phyloP scores from a whole-genome alignment of 306 rosid species.

The Lupinus albus region DNA sequence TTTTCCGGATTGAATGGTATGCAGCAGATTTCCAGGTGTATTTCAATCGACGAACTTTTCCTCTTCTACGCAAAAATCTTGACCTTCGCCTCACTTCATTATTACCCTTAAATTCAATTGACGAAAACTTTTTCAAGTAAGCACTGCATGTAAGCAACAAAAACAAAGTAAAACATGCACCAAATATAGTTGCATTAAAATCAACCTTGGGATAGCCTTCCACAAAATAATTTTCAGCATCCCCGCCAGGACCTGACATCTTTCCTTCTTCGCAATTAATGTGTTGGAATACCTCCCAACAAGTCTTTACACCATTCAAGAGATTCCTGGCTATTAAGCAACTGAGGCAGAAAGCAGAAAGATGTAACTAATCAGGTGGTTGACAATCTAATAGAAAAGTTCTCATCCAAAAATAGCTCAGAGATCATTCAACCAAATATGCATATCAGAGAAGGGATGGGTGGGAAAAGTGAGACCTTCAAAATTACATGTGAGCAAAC shows the following conservation, averaged over 20 bases:
- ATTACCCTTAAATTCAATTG: constrained; percentile 67
- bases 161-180: constrained; percentile 29
- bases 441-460: constrained; percentile 19
- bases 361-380: constrained; percentile 16
- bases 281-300: constrained; percentile 93
- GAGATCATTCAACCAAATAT: constrained; percentile 28
- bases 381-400: constrained; percentile 16
- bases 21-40: constrained; percentile 99
- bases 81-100: constrained; percentile 94
- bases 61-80: constrained; percentile 89
- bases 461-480: constrained; percentile 2
- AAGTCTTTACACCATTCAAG: constrained; percentile 82
- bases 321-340: constrained; percentile 94
- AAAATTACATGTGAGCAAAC: constrained; percentile 18
- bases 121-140: constrained; percentile 39
- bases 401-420: not conserved
- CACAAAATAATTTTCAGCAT: constrained; percentile 72
- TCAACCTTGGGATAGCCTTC: constrained; percentile 93
- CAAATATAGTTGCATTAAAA: constrained; percentile 42
- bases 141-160: constrained; percentile 33
- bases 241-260: constrained; percentile 75
- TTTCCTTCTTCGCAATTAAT: constrained; percentile 82
- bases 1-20: constrained; percentile 91
- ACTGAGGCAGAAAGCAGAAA: constrained; percentile 52
- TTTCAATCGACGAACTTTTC: constrained; percentile 96